Evolutionary conservation across 257 asterid species (phyloP).

Genomic region (Dorcoceras hygrometricum): DNA sequence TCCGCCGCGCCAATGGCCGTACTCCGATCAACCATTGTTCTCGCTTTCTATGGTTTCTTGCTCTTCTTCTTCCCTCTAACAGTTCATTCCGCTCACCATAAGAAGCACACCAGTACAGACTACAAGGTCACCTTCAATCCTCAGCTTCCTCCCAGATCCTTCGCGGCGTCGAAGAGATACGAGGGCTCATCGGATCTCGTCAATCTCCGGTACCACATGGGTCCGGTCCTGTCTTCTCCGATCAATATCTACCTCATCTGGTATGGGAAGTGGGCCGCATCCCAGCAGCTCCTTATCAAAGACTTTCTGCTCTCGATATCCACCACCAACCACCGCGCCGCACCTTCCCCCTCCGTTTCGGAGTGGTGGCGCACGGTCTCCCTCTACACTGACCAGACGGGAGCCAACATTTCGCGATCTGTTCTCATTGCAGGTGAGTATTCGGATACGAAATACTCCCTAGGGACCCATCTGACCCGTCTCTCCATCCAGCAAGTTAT

Average conservation of each 20-base stretch:
- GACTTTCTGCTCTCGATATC: slow-evolving; percentile 81
- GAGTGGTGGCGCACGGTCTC: slow-evolving; percentile 89
- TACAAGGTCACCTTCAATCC: slow-evolving; percentile 38
- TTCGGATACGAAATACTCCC: slow-evolving; percentile 61
- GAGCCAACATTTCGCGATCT: slow-evolving; percentile 67
- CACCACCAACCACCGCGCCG: slow-evolving; percentile 41
- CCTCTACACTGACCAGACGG: slow-evolving; percentile 83
- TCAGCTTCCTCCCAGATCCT: slow-evolving; percentile 41
- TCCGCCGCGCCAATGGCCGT: background rate
- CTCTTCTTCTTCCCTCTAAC: background rate
- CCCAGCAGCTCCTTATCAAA: slow-evolving; percentile 68
- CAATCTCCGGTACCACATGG: slow-evolving; percentile 90
- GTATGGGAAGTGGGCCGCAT: slow-evolving; percentile 72
- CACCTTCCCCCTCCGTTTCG: slow-evolving; percentile 69
- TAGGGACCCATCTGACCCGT: slow-evolving; percentile 61
- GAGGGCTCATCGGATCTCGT: slow-evolving; percentile 85
- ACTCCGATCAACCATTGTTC: background rate
- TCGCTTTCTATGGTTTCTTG: background rate
- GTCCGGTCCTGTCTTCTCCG: slow-evolving; percentile 88
- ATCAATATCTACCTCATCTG: slow-evolving; percentile 82
- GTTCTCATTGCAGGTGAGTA: slow-evolving; percentile 73
- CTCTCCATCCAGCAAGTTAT: slow-evolving; percentile 71
- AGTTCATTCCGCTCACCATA: background rate
- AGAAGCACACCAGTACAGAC: background rate
- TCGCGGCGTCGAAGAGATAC: slow-evolving; percentile 56